Evolutionary conservation across 2,329 filamentous ascomycete species (phyloP).

Genomic region (Trichocomaceae sp.): DNA sequence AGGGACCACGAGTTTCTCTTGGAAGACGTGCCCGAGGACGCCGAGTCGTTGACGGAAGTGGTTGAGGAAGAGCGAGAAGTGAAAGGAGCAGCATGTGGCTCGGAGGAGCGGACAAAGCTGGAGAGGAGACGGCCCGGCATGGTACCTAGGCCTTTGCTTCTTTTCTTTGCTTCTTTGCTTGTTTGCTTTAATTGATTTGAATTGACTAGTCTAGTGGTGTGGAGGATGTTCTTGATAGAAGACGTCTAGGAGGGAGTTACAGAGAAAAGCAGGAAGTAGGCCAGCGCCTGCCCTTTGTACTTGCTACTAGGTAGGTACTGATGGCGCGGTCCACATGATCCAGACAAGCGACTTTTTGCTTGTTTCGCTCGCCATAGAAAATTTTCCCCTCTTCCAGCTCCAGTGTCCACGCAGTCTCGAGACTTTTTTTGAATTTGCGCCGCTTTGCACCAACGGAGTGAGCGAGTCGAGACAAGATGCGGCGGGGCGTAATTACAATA

Average conservation of each 20-base stretch:
- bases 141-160: background rate
- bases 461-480: too few relatives aligned
- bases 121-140: constrained; percentile 38
- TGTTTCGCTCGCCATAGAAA: background rate
- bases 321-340: background rate
- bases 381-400: background rate
- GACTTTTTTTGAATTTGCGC: too few relatives aligned
- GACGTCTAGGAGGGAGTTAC: background rate
- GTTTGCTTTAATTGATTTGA: too few relatives aligned
- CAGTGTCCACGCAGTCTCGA: too few relatives aligned
- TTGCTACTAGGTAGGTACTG: background rate
- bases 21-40: constrained; percentile 3
- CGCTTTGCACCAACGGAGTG: too few relatives aligned
- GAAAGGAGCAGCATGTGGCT: constrained; percentile 22
- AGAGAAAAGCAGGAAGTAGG: background rate
- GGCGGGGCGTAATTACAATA: too few relatives aligned
- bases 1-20: constrained; percentile 24
- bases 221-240: background rate
- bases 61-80: constrained; percentile 33
- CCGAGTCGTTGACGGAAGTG: constrained; percentile 30
- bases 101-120: constrained; percentile 32
- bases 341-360: background rate
- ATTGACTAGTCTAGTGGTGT: background rate
- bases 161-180: too few relatives aligned
- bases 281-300: background rate